phyloP scores from a whole-genome alignment of 2,329 filamentous ascomycete genomes.

The Colletotrichum truncatum region DNA sequence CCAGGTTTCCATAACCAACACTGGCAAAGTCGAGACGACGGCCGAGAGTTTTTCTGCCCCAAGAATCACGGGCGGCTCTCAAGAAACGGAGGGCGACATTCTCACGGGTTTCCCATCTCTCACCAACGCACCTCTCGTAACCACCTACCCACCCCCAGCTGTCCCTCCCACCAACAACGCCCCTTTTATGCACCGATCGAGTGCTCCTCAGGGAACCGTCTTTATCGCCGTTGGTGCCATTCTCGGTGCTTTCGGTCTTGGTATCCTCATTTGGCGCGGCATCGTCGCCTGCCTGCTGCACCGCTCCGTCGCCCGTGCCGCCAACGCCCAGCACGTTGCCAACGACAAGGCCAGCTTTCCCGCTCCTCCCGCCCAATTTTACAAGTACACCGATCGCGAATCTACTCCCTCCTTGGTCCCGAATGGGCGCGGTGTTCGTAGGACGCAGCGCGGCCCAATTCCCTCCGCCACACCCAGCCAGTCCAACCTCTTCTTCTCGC shows the following conservation, averaged over 20 bases:
- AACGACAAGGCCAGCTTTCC: constrained; percentile 76
- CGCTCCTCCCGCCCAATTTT: constrained; percentile 66
- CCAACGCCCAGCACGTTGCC: constrained; percentile 75
- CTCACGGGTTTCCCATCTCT: constrained; percentile 52
- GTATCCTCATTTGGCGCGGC: constrained; percentile 87
- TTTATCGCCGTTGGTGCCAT: constrained; percentile 95
- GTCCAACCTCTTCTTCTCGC: constrained; percentile 91
- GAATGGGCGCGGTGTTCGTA: constrained; percentile 58
- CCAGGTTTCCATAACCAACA: constrained; percentile 34
- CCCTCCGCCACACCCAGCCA: constrained; percentile 67
- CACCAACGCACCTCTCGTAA: constrained; percentile 48
- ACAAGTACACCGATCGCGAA: constrained; percentile 70
- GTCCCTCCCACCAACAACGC: constrained; percentile 87
- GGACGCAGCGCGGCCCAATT: constrained; percentile 60
- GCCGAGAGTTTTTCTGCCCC: constrained; percentile 21
- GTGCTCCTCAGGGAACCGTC: constrained; percentile 88
- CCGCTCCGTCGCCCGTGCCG: constrained; percentile 86
- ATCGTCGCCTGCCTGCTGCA: constrained; percentile 92
- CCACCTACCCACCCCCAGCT: constrained; percentile 74
- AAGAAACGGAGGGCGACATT: constrained; percentile 32
- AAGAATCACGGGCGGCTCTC: constrained; percentile 34
- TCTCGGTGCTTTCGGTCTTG: constrained; percentile 82
- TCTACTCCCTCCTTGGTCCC: constrained; percentile 62
- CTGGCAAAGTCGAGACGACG: constrained; percentile 28
- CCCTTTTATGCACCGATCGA: constrained; percentile 91